A percentile compares a stretch with the other conserved stretches of the same genome.
phyloP scores from a whole-genome alignment of 495 filamentous ascomycete genomes.

The Massariosphaeria phaeospora region DNA sequence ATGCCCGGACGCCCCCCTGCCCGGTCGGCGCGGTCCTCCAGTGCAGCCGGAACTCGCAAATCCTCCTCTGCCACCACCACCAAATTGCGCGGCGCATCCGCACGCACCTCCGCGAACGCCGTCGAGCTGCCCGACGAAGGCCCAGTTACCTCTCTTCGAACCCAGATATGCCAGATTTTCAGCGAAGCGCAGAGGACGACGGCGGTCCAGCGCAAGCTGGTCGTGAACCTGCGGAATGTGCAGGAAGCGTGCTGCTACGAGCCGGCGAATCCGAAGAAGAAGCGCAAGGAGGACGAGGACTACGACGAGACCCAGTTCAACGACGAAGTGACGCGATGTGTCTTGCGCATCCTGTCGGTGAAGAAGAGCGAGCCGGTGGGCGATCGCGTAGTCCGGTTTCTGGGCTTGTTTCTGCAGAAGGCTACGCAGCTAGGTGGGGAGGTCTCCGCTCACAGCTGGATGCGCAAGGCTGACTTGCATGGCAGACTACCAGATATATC shows the following conservation, averaged over 20 bases:
- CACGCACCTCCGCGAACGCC: conserved; percentile 61
- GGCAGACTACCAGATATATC: conserved; percentile 49
- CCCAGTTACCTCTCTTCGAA: conserved; percentile 63
- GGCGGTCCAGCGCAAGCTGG: conserved; percentile 82
- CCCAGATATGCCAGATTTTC: conserved; percentile 73
- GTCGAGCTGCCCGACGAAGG: conserved; percentile 69
- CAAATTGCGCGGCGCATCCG: conserved; percentile 33
- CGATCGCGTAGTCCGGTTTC: conserved; percentile 77
- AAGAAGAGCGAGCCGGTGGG: conserved; percentile 91
- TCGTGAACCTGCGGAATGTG: conserved; percentile 72
- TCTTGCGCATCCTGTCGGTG: conserved; percentile 73
- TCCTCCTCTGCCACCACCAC: conserved; percentile 37
- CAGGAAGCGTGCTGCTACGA: conserved; percentile 87
- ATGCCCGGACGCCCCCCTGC: conserved; percentile 43
- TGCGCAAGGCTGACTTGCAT: conserved; percentile 8
- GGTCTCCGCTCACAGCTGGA: neutral
- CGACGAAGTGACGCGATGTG: conserved; percentile 72
- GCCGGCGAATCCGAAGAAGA: conserved; percentile 49
- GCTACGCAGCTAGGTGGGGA: conserved; percentile 71
- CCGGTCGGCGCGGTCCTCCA: conserved; percentile 31
- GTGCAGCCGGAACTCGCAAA: conserved; percentile 35
- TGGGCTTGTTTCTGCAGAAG: conserved; percentile 76
- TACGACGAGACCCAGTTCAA: conserved; percentile 84
- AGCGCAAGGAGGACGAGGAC: conserved; percentile 40
- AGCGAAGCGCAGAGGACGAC: conserved; percentile 82